Evolutionary conservation across 805 yeast genomes (phyloP).

Genomic region (Lachancea sp.): DNA sequence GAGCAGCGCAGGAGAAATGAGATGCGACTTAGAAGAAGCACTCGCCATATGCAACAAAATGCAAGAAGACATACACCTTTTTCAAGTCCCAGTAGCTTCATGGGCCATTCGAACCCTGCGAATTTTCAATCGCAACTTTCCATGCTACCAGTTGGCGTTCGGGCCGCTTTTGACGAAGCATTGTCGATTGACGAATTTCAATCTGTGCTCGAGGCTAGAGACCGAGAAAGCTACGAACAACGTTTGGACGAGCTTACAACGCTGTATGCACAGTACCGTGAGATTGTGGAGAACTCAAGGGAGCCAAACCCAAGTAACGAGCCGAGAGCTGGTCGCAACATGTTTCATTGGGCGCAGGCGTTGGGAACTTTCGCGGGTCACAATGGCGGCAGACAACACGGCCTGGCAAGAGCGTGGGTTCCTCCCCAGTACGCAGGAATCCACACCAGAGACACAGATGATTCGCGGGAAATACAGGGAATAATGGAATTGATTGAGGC

Average conservation of each 20-base stretch:
- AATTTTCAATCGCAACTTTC: constrained; percentile 15
- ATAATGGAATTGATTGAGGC: constrained; percentile 31
- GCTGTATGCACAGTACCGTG: constrained; percentile 19
- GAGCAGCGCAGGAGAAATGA: background rate
- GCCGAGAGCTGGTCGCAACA: background rate
- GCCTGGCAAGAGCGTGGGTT: background rate
- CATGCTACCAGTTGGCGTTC: constrained; percentile 17
- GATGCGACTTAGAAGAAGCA: background rate
- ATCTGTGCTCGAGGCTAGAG: constrained; percentile 16
- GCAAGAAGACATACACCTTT: constrained; percentile 2
- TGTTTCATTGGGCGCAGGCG: background rate
- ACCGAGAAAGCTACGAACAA: constrained; percentile 20
- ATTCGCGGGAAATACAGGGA: constrained; percentile 24
- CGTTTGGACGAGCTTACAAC: constrained; percentile 17
- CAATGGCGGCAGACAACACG: background rate
- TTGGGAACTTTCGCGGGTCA: background rate
- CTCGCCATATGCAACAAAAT: constrained; percentile 8
- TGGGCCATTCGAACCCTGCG: constrained; percentile 11
- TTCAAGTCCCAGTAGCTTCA: background rate
- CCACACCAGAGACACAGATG: constrained; percentile 4
- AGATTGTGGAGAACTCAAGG: constrained; percentile 8
- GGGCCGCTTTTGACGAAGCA: constrained; percentile 24
- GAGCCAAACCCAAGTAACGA: background rate
- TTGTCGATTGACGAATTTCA: constrained; percentile 20
- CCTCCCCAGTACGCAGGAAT: background rate